phyloP scores from a whole-genome alignment of 176 grass and related monocot species.

The Cenchrus americanus region DNA sequence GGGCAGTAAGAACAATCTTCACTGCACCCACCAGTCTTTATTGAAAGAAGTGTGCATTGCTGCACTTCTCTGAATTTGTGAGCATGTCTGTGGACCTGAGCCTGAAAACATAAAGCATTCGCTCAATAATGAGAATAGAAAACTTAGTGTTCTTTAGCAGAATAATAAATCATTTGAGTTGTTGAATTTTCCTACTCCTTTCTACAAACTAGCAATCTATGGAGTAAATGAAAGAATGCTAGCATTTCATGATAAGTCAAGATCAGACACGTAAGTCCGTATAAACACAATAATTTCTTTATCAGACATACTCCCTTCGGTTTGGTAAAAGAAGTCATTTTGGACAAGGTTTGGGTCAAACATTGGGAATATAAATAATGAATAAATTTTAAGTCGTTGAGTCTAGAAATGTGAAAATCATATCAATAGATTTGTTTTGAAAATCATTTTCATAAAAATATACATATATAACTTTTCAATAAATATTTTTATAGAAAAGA shows the following conservation, averaged over 20 bases:
- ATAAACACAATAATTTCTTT: not conserved
- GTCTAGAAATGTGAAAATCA: too few species aligned
- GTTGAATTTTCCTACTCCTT: not conserved
- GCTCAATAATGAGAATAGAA: slow-evolving; percentile 25
- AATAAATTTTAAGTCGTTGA: too few species aligned
- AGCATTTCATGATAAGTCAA: not conserved
- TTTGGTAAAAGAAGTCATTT: too few species aligned
- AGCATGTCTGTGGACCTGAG: slow-evolving; percentile 82
- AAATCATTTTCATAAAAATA: too few species aligned
- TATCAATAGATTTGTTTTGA: too few species aligned
- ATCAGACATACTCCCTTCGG: not conserved
- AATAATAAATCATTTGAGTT: not conserved
- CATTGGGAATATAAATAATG: too few species aligned
- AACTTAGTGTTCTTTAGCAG: not conserved
- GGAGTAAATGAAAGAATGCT: slow-evolving; percentile 34
- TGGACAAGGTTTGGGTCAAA: too few species aligned
- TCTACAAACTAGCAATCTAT: not conserved
- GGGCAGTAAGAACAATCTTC: slow-evolving; percentile 99
- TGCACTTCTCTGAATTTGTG: slow-evolving; percentile 98
- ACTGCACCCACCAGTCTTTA: slow-evolving; percentile 98
- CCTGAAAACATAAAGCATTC: slow-evolving; percentile 51
- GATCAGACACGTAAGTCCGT: not conserved
- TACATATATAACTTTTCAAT: too few species aligned
- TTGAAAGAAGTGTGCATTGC: slow-evolving; percentile 96
- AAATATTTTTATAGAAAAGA: too few species aligned